Base-by-base conservation (phyloP, 257 asterid species). In the Jacaranda copaia region DNA sequence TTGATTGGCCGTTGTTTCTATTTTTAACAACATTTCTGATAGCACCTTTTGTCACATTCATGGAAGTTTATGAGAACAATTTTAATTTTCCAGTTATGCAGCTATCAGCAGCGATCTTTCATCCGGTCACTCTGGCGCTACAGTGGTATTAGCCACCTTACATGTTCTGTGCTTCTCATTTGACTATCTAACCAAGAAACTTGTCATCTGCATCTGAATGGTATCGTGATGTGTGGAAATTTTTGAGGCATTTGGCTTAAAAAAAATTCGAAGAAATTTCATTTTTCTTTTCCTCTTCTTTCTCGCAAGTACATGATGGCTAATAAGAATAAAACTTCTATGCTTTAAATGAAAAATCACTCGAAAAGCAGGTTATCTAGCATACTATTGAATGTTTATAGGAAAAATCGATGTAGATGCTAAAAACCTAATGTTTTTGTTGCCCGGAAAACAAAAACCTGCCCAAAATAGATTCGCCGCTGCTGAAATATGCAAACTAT, bases 71-170 rank as follows among this genome's bases (percentile, higher is more conserved):
- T 55, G 25, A 51, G 16, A 66, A 25, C 19, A 57, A 57, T 53
- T 18, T 57, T 9, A 35, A 53, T 49, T 46, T 46, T 77, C 57
- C 93, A 94, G 98, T 19, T 94, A 94, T 81, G 92, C 96, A 80
- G 98, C 98, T 53, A 86, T 91, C n/a, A 88, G 92, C 55, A 96
- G 93, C 8, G 88, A 84, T 46, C 68, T 76, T 51, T 40, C 89
- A 55, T 69, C 88, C 1, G 75, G 87, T 61, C 80, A 81, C 18
- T 68, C 76, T 19, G 69, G 79, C 16, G 46, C 6, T 20, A 0
- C 70, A 76, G 76, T 40, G 91, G 96, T 93, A 81, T 4, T 76
- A 49, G 20, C 15, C 39, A 15, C 61, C 59, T 19, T 65, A 15
- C 19, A 61, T 55, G 4, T 48, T 74, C 62, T 20, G 13, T 59